Conservation (phyloP, 2,329 filamentous ascomycete genomes). For the Fusarium phyllophilum region DNA sequence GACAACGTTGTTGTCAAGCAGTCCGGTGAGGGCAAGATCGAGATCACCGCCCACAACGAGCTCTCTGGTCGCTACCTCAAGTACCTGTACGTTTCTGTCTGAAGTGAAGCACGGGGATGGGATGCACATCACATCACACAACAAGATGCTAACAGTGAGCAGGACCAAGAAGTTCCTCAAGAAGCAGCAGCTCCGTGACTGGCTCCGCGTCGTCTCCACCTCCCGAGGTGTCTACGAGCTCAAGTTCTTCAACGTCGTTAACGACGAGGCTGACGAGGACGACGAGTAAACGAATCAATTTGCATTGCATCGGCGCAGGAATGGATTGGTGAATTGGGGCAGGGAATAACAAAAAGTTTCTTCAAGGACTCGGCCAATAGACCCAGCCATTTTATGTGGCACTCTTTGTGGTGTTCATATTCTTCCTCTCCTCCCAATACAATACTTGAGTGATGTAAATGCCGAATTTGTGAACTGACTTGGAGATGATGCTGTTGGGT, state of each 20-base stretch:
- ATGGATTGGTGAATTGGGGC: slow-evolving; percentile 47
- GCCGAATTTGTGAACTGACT: not conserved
- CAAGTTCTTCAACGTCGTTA: slow-evolving; percentile 99
- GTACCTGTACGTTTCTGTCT: slow-evolving; percentile 81
- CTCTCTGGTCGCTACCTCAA: slow-evolving; percentile 99
- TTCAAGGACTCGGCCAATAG: slow-evolving; percentile 45
- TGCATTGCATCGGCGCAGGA: slow-evolving; percentile 44
- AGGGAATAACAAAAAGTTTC: slow-evolving; percentile 39
- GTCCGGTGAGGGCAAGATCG: slow-evolving; percentile 95
- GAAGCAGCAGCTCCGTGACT: slow-evolving; percentile 99
- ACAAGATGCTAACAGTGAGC: slow-evolving; percentile 5
- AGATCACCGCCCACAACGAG: slow-evolving; percentile 96
- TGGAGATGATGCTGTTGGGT: not conserved
- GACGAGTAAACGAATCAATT: slow-evolving; percentile 80
- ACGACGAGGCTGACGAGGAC: slow-evolving; percentile 97
- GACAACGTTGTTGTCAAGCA: slow-evolving; percentile 91
- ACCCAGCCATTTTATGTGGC: slow-evolving; percentile 47
- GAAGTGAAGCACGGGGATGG: not conserved
- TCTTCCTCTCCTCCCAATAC: not conserved
- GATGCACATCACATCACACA: too few species aligned
- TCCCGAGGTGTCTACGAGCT: slow-evolving; percentile 99
- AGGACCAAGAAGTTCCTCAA: slow-evolving; percentile 99
- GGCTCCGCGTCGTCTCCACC: slow-evolving; percentile 98
- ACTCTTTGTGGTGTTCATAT: slow-evolving; percentile 44
- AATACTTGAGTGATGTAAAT: not conserved